phyloP scores from a whole-genome alignment of 805 yeast species.

The Tetrapisispora namnaoensis region DNA sequence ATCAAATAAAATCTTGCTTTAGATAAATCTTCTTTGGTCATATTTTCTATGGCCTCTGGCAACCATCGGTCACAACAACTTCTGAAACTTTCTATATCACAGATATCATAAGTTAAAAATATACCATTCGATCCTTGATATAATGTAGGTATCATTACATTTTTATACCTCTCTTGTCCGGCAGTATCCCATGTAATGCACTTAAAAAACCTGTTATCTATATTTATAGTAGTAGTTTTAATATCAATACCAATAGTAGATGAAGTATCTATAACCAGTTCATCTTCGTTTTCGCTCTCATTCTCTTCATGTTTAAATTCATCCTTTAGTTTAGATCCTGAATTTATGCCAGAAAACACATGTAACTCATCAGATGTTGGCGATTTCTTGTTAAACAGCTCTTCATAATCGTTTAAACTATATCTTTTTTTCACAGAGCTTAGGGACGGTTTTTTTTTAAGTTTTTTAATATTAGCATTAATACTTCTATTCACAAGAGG shows the following conservation, averaged over 20 bases:
- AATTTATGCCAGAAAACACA: background rate
- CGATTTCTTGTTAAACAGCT: conserved; percentile 15
- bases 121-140: conserved; percentile 41
- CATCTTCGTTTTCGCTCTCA: conserved; percentile 14
- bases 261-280: conserved; percentile 29
- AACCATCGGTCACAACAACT: conserved; percentile 35
- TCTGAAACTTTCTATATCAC: conserved; percentile 31
- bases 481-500: conserved; percentile 1
- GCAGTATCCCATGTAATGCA: conserved; percentile 43
- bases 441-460: background rate
- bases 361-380: background rate
- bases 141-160: conserved; percentile 35
- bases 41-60: conserved; percentile 32
- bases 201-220: conserved; percentile 36
- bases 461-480: background rate
- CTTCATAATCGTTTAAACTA: conserved; percentile 28
- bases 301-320: background rate
- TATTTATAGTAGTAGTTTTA: conserved; percentile 35
- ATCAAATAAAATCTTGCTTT: conserved; percentile 33
- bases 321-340: background rate
- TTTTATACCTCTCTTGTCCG: conserved; percentile 41
- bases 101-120: conserved; percentile 36
- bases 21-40: conserved; percentile 18
- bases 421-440: conserved; percentile 20
- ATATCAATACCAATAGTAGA: conserved; percentile 41